Evolutionary conservation across 2,329 filamentous ascomycete species (phyloP).

Genomic region (Curvularia sp.): DNA sequence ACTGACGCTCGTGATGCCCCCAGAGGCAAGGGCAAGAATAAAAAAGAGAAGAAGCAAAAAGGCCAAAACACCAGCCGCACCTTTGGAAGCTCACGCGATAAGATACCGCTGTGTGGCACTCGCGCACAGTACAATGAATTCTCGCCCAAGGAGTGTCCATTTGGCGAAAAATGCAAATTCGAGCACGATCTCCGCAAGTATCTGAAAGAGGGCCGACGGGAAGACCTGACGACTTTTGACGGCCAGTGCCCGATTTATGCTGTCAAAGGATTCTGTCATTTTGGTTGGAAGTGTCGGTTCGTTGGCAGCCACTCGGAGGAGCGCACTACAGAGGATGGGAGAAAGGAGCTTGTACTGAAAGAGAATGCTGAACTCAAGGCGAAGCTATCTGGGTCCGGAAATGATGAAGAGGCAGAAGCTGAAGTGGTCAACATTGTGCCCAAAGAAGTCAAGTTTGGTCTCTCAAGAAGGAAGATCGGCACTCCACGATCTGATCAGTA

Average conservation of each 20-base stretch:
- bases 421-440: conserved; percentile 79
- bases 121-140: conserved; percentile 78
- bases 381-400: conserved; percentile 58
- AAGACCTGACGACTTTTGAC: conserved; percentile 76
- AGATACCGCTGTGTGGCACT: conserved; percentile 77
- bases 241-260: conserved; percentile 85
- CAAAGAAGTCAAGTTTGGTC: conserved; percentile 72
- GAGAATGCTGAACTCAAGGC: conserved; percentile 60
- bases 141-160: conserved; percentile 76
- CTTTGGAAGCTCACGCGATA: conserved; percentile 82
- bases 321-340: conserved; percentile 76
- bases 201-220: conserved; percentile 78
- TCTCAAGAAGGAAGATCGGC: conserved; percentile 74
- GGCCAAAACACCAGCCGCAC: conserved; percentile 85
- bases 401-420: conserved; percentile 51
- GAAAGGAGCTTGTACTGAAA: conserved; percentile 78
- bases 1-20: conserved; percentile 46
- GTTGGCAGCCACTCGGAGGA: conserved; percentile 86
- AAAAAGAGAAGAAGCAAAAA: conserved; percentile 68
- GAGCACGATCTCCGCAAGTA: conserved; percentile 88
- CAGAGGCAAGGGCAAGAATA: conserved; percentile 57
- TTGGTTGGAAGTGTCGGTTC: conserved; percentile 95
- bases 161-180: conserved; percentile 80
- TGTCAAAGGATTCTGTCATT: conserved; percentile 74
- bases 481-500: conserved; percentile 79